phyloP scores from a whole-genome alignment of 495 filamentous ascomycete species.

The Choiromyces venosus region DNA sequence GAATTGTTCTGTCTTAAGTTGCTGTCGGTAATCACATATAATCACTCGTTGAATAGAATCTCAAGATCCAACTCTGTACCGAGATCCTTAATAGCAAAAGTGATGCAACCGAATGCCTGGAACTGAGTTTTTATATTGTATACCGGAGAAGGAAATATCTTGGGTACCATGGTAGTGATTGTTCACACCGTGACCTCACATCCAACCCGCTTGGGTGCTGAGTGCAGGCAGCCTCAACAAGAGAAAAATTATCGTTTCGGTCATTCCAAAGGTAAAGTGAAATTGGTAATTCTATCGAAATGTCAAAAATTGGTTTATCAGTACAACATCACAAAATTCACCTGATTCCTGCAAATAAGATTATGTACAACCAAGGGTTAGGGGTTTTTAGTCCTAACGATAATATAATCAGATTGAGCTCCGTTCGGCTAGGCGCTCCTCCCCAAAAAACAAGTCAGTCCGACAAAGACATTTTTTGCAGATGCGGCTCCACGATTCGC shows the following conservation, averaged over 20 bases:
- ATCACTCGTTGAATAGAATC: not conserved
- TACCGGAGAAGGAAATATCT: too few relatives aligned
- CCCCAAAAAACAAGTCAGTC: not conserved
- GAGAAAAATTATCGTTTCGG: not conserved
- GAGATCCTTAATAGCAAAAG: too few relatives aligned
- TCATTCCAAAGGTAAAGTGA: not conserved
- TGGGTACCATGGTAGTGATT: too few relatives aligned
- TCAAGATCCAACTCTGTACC: not conserved
- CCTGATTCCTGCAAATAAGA: not conserved
- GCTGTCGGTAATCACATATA: not conserved
- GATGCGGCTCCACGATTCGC: not conserved
- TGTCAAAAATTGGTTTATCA: not conserved
- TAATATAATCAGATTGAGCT: not conserved
- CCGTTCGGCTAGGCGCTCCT: not conserved
- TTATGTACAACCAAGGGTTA: not conserved
- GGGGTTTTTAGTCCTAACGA: not conserved
- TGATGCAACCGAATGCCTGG: too few relatives aligned
- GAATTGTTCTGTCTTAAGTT: not conserved
- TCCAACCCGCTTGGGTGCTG: too few relatives aligned
- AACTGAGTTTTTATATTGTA: too few relatives aligned
- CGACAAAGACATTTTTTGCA: not conserved
- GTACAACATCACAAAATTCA: not conserved
- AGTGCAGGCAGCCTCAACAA: not conserved
- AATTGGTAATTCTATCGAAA: not conserved
- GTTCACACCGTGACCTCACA: too few relatives aligned